Evolutionary conservation across 306 rosid genomes (phyloP), one percentile per base, ranked within the genome.

Genomic region (Delonix regia): DNA sequence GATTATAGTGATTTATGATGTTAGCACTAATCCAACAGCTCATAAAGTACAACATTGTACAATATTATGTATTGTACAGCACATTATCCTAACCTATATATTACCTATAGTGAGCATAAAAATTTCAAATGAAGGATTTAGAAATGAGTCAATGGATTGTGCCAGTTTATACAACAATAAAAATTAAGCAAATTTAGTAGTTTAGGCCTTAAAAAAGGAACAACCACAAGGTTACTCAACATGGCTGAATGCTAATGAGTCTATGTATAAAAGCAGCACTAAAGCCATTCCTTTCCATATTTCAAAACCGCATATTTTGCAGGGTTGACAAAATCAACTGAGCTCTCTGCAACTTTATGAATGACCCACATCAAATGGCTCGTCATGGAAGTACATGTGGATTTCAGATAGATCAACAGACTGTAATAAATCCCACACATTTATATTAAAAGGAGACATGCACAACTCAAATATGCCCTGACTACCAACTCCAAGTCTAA

Each of bases 401-500:
- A 24, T 22, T 66, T 65, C 55, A 66, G 28, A 42, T 13, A 25
- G 28, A 16, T 24, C 51, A 16, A 13, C 8, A 5, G 9, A 34
- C 24, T 7, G 10, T 8, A n/a, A 64, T 21, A 45, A 2, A 41
- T 18, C 1, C 45, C 9, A 52, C 41, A 47, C 24, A 51, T 67
- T 71, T 48, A 27, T 28, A 51, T 7, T 11, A 78, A 53, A 55
- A 7, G 57, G 14, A 19, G 39, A 7, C 38, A 63, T 18, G 22
- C 14, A 49, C 24, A 51, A 53, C 2, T 24, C 45, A 39, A 66
- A 39, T 51, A 53, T 16, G 30, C 75, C 42, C 9, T 15, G n/a
- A 66, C 19, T 22, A 28, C 57, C 57, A n/a, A n/a, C n/a, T n/a
- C 24, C n/a, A n/a, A n/a, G n/a, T 38, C 69, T n/a, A 73, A 77